These are phyloP conservation scores for Ceratobasidium sp. DNA, from an alignment of 1,284 basidiomycete genomes.

Conservation along the genomic window DNA sequence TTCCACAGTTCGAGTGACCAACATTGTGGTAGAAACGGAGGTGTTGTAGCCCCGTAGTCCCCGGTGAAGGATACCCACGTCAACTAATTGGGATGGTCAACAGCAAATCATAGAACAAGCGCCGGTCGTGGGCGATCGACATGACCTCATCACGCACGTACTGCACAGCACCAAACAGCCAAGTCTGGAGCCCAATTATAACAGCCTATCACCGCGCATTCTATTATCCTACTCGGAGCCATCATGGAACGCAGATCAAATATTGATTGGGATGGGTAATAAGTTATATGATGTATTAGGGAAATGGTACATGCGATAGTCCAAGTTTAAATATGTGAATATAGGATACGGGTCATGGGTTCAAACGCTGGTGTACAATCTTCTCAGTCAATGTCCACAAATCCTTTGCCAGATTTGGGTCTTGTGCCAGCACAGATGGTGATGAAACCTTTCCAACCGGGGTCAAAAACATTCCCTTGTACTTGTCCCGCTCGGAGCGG, in stretches of 20 bases:
- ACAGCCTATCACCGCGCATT: not conserved
- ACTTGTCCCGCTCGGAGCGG: slow-evolving; percentile 51
- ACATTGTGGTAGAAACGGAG: not conserved
- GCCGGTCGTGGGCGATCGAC: slow-evolving; percentile 34
- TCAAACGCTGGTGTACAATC: slow-evolving; percentile 42
- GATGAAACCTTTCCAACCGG: slow-evolving; percentile 51
- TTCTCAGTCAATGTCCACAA: slow-evolving; percentile 56
- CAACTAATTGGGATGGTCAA: slow-evolving; percentile 13
- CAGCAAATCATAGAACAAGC: slow-evolving; percentile 23
- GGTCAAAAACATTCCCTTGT: slow-evolving; percentile 56
- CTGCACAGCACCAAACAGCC: not conserved
- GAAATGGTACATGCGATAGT: not conserved
- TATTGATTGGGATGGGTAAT: not conserved
- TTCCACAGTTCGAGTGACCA: slow-evolving; percentile 5
- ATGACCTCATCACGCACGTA: slow-evolving; percentile 26
- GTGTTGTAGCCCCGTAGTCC: not conserved
- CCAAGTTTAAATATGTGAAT: slow-evolving; percentile 11
- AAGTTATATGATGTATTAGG: not conserved
- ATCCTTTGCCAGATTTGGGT: slow-evolving; percentile 53
- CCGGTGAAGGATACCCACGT: not conserved
- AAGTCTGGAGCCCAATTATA: not conserved
- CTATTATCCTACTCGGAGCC: too few relatives aligned
- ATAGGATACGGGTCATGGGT: slow-evolving; percentile 3
- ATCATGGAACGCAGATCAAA: too few relatives aligned
- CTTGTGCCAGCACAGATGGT: slow-evolving; percentile 46